These are phyloP conservation scores for Pezicula neosporulosa DNA, from an alignment of 2,329 filamentous ascomycete genomes.

Conservation along the genomic window DNA sequence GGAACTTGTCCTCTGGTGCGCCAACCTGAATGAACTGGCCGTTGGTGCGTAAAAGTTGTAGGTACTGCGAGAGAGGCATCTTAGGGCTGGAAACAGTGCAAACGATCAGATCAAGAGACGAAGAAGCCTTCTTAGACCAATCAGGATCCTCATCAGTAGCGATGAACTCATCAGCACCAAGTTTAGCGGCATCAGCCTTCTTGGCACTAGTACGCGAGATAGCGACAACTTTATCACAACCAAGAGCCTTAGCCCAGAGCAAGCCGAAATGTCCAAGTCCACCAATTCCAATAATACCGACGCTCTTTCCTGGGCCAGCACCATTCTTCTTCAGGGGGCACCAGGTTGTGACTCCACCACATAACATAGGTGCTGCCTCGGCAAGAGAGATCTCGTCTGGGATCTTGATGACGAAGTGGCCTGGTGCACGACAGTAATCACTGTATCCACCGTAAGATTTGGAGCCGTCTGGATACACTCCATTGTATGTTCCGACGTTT, in stretches of 20 bases:
- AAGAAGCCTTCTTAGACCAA: conserved; percentile 51
- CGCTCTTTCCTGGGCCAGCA: conserved; percentile 65
- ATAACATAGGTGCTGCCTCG: conserved; percentile 66
- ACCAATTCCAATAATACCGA: conserved; percentile 71
- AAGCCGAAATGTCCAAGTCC: conserved; percentile 73
- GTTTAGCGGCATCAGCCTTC: conserved; percentile 53
- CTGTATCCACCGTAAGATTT: conserved; percentile 49
- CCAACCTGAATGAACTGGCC: conserved; percentile 63
- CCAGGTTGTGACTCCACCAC: conserved; percentile 73
- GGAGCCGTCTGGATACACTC: conserved; percentile 24
- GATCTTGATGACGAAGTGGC: conserved; percentile 58
- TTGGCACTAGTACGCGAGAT: conserved; percentile 59
- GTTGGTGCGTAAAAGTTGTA: conserved; percentile 52
- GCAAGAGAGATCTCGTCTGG: conserved; percentile 48
- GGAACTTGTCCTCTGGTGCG: conserved; percentile 55
- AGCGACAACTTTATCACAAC: conserved; percentile 60
- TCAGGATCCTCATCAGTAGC: conserved; percentile 49
- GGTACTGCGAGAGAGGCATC: conserved; percentile 60
- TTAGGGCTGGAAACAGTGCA: conserved; percentile 49
- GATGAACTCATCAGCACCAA: conserved; percentile 56
- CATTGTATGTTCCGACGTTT: conserved; percentile 43
- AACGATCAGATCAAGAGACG: conserved; percentile 54
- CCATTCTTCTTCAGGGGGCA: conserved; percentile 64
- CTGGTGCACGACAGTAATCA: conserved; percentile 45
- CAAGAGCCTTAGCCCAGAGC: conserved; percentile 67